Evolutionary conservation across 805 yeast species (phyloP), one percentile per base, ranked within the genome.

Genomic region (Kuraishia molischiana): DNA sequence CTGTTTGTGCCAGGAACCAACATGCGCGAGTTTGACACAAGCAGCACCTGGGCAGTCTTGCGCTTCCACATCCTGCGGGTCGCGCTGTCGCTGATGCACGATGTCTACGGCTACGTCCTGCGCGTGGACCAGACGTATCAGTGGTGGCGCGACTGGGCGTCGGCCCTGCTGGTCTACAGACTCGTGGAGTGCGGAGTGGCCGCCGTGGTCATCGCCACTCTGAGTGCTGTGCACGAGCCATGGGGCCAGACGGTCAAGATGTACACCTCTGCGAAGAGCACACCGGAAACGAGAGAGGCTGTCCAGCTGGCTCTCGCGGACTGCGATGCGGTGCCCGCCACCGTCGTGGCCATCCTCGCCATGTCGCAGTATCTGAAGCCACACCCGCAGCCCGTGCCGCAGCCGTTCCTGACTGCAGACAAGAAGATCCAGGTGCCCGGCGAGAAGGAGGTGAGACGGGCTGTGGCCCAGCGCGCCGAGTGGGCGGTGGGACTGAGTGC

Each of bases 371-470:
- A 51, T 33, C 49, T 56, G 3, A 46, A 56, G 3, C 52, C 54
- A 3, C 59, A 62, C 17, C 73, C 74, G 18, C 66, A 70, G 1
- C 62, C 57, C 11, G 40, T 66, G 11, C 74, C 74, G 2, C 54
- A 52, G 28, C 72, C 74, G 0, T 67, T 57, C 44, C 44, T 69
- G 29, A 62, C 62, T 34, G 61, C 62, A 2, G 67, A 67, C 22
- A 65, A 62, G 37, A 54, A 52, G 26, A 46, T 68, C 3, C 52
- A 58, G 5, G 52, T 59, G 5, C 75, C 76, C 0, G 53, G 50
- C 1, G 54, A 60, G 35, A 52, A 49, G 29, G 64, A 62, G 39
- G 46, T 60, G 1, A 56, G 56, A 13, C 38, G 45, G n/a, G 61
- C 50, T 0, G 38, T 62, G 8, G 49, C 56, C 0, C 38, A 49